These are phyloP conservation scores for Hanseniaspora lachancei DNA, from an alignment of 805 yeast species.

Conservation along the genomic window DNA sequence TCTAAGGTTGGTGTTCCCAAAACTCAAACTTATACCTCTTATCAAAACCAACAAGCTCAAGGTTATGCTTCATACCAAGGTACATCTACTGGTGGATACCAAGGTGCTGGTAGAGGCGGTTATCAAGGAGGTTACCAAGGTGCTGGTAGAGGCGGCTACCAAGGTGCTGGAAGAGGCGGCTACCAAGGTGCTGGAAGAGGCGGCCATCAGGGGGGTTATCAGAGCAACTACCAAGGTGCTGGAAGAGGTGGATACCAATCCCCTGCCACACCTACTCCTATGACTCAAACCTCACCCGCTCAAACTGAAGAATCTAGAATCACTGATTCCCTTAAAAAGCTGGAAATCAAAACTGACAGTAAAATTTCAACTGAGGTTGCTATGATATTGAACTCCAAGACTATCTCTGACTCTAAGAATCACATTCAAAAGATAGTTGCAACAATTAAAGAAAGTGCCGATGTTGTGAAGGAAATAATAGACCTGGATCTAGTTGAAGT, in stretches of 20 bases:
- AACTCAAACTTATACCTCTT: slow-evolving; percentile 7
- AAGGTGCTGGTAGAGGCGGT: slow-evolving; percentile 1
- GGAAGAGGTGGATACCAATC: neutral
- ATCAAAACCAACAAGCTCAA: slow-evolving; percentile 5
- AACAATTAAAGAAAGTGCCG: slow-evolving; percentile 16
- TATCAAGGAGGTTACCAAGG: slow-evolving; percentile 2
- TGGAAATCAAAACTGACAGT: neutral
- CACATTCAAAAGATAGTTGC: slow-evolving; percentile 4
- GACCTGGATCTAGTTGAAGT: slow-evolving; percentile 58
- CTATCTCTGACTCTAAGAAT: slow-evolving; percentile 24
- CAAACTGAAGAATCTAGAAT: neutral
- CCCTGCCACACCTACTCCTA: slow-evolving; percentile 21
- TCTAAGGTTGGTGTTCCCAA: slow-evolving; percentile 12
- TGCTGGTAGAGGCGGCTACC: neutral
- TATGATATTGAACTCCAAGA: slow-evolving; percentile 8
- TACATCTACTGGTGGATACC: neutral
- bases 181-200: neutral
- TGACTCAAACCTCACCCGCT: neutral
- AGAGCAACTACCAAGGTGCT: slow-evolving; percentile 1
- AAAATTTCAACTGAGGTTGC: slow-evolving; percentile 3
- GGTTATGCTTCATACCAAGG: neutral
- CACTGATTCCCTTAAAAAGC: neutral
- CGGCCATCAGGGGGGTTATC: slow-evolving; percentile 5
- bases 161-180: neutral
- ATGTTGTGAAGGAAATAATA: slow-evolving; percentile 28